Evolutionary conservation across 2,329 filamentous ascomycete species (phyloP).

Genomic region (Fusarium sarcochroum): DNA sequence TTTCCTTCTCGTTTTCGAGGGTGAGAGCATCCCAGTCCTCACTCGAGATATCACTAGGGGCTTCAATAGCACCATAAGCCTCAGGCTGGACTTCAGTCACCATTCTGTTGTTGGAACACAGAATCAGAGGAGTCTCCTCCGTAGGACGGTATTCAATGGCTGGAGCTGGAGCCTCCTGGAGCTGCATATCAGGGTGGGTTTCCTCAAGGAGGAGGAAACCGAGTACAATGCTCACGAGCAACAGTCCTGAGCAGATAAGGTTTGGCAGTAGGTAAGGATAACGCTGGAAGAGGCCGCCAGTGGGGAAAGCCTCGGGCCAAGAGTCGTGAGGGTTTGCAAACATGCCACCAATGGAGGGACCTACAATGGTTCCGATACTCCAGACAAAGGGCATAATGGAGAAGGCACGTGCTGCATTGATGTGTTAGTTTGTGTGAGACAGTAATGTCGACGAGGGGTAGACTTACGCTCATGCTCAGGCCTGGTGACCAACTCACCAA

Average conservation of each 20-base stretch:
- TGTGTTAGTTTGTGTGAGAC: slow-evolving; percentile 8
- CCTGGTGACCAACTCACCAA: slow-evolving; percentile 86
- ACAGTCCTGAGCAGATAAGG: slow-evolving; percentile 82
- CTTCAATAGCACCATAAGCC: slow-evolving; percentile 80
- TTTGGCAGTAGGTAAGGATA: slow-evolving; percentile 94
- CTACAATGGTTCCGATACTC: slow-evolving; percentile 90
- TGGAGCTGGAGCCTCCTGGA: slow-evolving; percentile 60
- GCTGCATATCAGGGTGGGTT: slow-evolving; percentile 87
- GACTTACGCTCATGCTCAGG: slow-evolving; percentile 89
- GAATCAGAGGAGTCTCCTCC: slow-evolving; percentile 81
- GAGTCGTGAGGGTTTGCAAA: slow-evolving; percentile 83
- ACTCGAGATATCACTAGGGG: slow-evolving; percentile 51
- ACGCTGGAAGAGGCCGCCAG: slow-evolving; percentile 76
- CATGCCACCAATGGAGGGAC: slow-evolving; percentile 87
- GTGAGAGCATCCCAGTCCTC: slow-evolving; percentile 64
- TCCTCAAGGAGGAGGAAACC: slow-evolving; percentile 89
- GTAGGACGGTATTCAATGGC: slow-evolving; percentile 66
- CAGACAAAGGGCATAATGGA: slow-evolving; percentile 96
- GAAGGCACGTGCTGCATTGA: slow-evolving; percentile 78
- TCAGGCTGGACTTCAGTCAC: slow-evolving; percentile 80
- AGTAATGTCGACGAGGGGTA: neutral
- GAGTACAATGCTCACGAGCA: slow-evolving; percentile 82
- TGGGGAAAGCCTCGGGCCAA: slow-evolving; percentile 79
- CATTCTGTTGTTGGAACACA: slow-evolving; percentile 80
- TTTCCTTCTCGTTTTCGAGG: slow-evolving; percentile 51